These are phyloP conservation scores for Arabidopsis hybrid DNA, from an alignment of 441 rosid genomes.

Conservation along the genomic window DNA sequence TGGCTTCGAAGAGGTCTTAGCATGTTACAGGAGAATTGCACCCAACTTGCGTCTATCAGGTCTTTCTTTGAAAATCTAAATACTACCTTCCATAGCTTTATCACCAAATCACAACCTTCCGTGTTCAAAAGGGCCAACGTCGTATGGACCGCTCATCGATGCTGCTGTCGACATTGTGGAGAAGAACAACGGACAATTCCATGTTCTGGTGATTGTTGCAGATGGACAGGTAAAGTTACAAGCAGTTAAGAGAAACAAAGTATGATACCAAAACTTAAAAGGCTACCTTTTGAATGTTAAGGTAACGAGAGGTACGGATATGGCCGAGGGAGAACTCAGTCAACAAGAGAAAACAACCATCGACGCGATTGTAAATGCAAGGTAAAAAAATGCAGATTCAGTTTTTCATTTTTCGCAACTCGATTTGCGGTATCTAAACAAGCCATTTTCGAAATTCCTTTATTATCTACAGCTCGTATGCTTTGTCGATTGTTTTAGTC, in stretches of 20 bases:
- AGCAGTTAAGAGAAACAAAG: neutral
- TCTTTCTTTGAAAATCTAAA: conserved; percentile 23
- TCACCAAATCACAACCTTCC: conserved; percentile 18
- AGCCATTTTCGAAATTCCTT: neutral
- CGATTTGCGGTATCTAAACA: neutral
- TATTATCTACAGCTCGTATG: conserved; percentile 54
- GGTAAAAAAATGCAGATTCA: conserved; percentile 49
- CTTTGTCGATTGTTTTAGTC: conserved; percentile 77
- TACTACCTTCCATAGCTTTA: neutral
- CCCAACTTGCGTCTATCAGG: conserved; percentile 77
- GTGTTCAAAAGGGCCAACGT: conserved; percentile 73
- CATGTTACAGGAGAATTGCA: conserved; percentile 69
- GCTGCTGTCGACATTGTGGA: conserved; percentile 81
- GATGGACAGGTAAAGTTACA: conserved; percentile 76
- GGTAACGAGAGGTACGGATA: conserved; percentile 81
- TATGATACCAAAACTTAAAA: neutral
- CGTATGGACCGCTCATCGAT: conserved; percentile 81
- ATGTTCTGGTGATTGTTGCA: conserved; percentile 79
- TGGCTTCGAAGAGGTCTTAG: conserved; percentile 87
- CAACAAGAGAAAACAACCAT: conserved; percentile 79
- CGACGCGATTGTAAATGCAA: conserved; percentile 72
- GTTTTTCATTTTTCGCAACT: neutral
- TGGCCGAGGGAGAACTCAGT: conserved; percentile 57
- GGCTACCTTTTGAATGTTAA: conserved; percentile 38
- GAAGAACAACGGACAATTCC: conserved; percentile 78